A percentile compares a stretch with the other conserved stretches of the same genome.
phyloP scores from a whole-genome alignment of 2,329 filamentous ascomycete species.

The Trichoderma endophyticum region DNA sequence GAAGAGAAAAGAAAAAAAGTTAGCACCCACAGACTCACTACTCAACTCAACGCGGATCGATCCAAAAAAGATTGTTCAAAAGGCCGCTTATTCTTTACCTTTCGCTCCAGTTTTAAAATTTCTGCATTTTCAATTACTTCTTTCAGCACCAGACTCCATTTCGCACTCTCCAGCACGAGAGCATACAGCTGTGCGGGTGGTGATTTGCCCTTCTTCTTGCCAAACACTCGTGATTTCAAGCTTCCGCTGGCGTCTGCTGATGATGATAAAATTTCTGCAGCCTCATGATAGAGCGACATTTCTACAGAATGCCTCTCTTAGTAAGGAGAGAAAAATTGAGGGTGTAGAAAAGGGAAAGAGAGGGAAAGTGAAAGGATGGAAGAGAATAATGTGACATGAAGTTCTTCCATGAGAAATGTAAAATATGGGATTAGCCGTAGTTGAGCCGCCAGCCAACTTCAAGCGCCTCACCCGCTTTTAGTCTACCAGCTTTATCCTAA shows the following conservation, averaged over 20 bases:
- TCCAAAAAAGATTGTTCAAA: not conserved
- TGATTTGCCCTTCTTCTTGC: conserved; percentile 70
- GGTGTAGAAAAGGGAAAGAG: not conserved
- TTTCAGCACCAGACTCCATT: conserved; percentile 84
- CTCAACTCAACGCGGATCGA: not conserved
- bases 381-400: not conserved
- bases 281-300: conserved; percentile 97
- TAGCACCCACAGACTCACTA: not conserved
- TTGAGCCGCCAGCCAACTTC: conserved; percentile 20
- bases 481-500: not conserved
- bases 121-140: conserved; percentile 84
- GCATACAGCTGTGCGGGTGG: conserved; percentile 82
- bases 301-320: not conserved
- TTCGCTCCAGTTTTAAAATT: conserved; percentile 75
- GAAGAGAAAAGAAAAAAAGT: not conserved
- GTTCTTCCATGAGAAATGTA: not conserved
- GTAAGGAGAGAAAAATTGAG: not conserved
- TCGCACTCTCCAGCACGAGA: conserved; percentile 78
- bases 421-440: conserved; percentile 18
- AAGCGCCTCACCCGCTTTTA: not conserved
- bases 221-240: conserved; percentile 81
- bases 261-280: conserved; percentile 69
- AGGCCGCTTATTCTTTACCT: conserved; percentile 51
- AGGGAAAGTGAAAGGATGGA: not conserved
- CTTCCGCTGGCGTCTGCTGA: conserved; percentile 61